phyloP scores from a whole-genome alignment of 148 eudicot genomes.

The Silene latifolia region DNA sequence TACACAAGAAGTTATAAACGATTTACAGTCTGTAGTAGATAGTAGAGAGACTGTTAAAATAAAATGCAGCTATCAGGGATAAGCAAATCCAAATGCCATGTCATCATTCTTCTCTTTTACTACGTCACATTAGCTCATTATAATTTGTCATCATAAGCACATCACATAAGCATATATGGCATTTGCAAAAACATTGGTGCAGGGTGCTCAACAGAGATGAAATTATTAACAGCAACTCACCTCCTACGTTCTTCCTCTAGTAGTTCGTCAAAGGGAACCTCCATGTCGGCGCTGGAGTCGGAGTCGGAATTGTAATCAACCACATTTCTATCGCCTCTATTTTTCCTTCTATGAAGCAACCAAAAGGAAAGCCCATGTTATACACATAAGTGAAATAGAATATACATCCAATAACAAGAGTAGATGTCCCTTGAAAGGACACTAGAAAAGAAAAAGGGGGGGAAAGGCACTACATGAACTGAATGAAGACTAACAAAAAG shows the following conservation, averaged over 20 bases:
- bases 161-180: neutral
- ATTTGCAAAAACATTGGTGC: neutral
- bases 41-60: neutral
- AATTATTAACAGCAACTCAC: conserved; percentile 43
- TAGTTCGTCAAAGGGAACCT: conserved; percentile 48
- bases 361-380: conserved; percentile 11
- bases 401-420: neutral
- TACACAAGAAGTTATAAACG: neutral
- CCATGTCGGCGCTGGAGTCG: conserved; percentile 39
- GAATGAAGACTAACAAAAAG: too few species aligned
- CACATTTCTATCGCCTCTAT: neutral
- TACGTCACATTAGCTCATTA: neutral
- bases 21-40: neutral
- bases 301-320: conserved; percentile 39
- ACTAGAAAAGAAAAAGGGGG: too few species aligned
- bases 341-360: conserved; percentile 23
- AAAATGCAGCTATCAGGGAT: neutral
- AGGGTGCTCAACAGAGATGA: neutral
- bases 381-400: neutral
- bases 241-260: conserved; percentile 61
- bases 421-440: neutral
- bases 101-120: neutral
- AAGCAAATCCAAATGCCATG: neutral
- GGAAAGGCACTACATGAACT: too few species aligned
- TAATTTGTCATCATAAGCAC: neutral